Conservation (phyloP, 345 rosid genomes). For the Heritiera fomes region DNA sequence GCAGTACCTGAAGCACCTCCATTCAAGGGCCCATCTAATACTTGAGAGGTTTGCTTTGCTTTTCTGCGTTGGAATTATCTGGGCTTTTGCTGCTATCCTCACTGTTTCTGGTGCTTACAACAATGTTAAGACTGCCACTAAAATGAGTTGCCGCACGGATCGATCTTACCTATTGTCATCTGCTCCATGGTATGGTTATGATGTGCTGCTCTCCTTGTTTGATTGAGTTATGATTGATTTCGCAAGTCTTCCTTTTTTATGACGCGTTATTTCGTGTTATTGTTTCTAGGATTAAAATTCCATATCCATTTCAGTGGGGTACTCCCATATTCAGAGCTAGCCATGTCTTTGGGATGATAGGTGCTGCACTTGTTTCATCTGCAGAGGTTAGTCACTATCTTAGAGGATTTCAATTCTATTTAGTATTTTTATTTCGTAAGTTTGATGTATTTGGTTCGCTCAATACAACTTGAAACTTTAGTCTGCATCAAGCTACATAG, state of each 20-base stretch:
- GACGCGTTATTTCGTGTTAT: background rate
- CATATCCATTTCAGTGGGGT: constrained; percentile 97
- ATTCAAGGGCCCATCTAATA: constrained; percentile 31
- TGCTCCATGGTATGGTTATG: constrained; percentile 71
- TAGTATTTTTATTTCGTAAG: background rate
- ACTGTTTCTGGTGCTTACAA: constrained; percentile 95
- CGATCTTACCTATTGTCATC: constrained; percentile 69
- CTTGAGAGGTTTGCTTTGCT: constrained; percentile 91
- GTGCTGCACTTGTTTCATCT: constrained; percentile 86
- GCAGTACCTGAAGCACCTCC: constrained; percentile 64
- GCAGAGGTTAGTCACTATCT: constrained; percentile 62
- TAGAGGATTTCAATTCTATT: background rate
- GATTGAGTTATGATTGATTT: background rate
- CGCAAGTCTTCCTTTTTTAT: background rate
- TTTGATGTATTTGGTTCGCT: background rate
- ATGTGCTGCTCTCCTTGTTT: constrained; percentile 15
- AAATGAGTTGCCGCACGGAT: constrained; percentile 82
- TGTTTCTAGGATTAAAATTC: constrained; percentile 70
- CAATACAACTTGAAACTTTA: background rate
- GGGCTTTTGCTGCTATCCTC: constrained; percentile 96
- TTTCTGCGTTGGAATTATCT: constrained; percentile 69
- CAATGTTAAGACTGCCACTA: constrained; percentile 54
- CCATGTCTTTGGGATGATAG: constrained; percentile 95
- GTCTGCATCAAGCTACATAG: background rate
- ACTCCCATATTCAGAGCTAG: constrained; percentile 87